Evolutionary conservation across 768 basidiomycete genomes (phyloP), one percentile per base, ranked within the genome.

Genomic region (Tylopilus sp.): DNA sequence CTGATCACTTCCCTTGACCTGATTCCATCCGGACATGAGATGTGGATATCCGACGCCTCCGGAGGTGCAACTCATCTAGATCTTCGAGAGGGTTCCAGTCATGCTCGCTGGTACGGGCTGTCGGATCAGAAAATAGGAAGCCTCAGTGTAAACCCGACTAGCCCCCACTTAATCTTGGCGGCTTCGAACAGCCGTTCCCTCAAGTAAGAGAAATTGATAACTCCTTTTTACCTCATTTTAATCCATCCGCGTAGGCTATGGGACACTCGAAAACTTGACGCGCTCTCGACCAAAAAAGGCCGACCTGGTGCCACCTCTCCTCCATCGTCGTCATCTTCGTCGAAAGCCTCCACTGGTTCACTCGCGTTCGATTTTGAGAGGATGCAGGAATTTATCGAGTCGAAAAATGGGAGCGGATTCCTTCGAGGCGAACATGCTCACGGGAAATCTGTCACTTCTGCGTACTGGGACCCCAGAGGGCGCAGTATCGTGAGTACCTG

Each of bases 381-480:
- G 4, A 69, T 90, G 13, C 68, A 76, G 12, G 66, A 78, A 20
- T 84, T 79, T 45, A 57, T 77, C 4, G 67, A 74, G 6, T 78
- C 85, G 8, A 75, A 75, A 54, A 65, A 69, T 28, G 88, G 85
- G 8, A 72, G 74, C 40, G 76, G 80, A 0, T 69, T 71, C 18
- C 68, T 90, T 25, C 81, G 86, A 5, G 85, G 75, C 3, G 81
- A 85, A 59, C 86, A 79, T 75, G 66, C 65, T 13, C 91, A 93
- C 61, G 77, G 80, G 50, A 88, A 88, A 64, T 86, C 87, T 15
- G 87, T 82, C 40, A 91, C 85, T 55, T 83, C 91, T 15, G 91
- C 87, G 0, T 91, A 86, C 58, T 93, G 91, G 91, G 89, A 92
- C 66, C 81, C 89, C 3, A 74, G 84, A 50, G 91, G 91, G 3